These are phyloP conservation scores for Pythium aquatile DNA, from an alignment of 352 stramenopile genomes.

Conservation along the genomic window DNA sequence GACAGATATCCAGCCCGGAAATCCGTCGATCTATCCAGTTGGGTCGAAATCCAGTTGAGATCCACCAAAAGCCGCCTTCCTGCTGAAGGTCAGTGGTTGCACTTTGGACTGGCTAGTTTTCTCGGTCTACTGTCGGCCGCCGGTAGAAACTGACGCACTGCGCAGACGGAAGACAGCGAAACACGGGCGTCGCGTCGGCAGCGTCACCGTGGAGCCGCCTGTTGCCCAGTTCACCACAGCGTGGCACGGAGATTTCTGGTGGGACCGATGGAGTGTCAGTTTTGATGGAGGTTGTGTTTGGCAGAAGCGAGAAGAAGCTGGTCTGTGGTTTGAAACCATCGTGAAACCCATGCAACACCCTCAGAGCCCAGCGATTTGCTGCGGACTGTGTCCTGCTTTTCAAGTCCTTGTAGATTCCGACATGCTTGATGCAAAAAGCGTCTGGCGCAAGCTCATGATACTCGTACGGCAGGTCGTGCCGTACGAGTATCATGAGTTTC, in stretches of 20 bases:
- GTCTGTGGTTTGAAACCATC: neutral
- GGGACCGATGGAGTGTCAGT: neutral
- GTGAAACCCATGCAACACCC: too few relatives aligned
- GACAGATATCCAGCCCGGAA: neutral
- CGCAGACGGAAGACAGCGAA: neutral
- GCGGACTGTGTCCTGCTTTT: neutral
- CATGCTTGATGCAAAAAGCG: too few relatives aligned
- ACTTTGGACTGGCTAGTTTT: neutral
- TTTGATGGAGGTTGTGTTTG: neutral
- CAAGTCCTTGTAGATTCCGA: too few relatives aligned
- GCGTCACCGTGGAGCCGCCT: constrained; percentile 2
- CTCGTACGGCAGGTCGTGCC: too few relatives aligned
- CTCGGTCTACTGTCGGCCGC: neutral
- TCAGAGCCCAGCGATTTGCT: neutral
- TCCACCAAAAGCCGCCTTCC: neutral
- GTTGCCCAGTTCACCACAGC: neutral
- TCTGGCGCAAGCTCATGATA: too few relatives aligned
- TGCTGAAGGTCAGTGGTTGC: neutral
- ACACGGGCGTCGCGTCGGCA: constrained; percentile 2
- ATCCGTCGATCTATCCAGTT: neutral
- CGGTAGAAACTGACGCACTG: neutral
- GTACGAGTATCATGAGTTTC: too few relatives aligned
- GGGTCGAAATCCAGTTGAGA: neutral
- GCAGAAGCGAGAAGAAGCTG: neutral
- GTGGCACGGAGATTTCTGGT: neutral